A percentile compares a stretch with the other conserved stretches of the same genome.
Conservation (phyloP, 169 alveolate species). For the Plasmodium ovale region DNA sequence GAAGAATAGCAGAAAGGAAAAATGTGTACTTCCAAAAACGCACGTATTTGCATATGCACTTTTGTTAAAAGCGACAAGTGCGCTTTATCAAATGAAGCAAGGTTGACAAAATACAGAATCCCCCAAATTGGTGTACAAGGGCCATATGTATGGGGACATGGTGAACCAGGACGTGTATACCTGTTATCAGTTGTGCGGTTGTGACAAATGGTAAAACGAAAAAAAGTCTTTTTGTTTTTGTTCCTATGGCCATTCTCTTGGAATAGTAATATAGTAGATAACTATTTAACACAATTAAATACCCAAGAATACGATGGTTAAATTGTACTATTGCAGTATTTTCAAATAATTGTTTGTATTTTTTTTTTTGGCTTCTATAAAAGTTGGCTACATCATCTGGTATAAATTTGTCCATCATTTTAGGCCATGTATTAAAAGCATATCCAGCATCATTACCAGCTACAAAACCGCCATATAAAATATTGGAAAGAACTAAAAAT, state of each 20-base stretch:
- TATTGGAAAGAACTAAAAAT: constrained; percentile 42
- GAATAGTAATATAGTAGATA: constrained; percentile 54
- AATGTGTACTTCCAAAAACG: no score
- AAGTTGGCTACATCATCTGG: constrained; percentile 83
- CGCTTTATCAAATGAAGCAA: constrained; percentile 73
- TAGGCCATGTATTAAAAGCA: constrained; percentile 92
- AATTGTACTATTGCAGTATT: constrained; percentile 89
- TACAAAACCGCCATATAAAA: constrained; percentile 83
- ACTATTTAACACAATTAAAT: constrained; percentile 76
- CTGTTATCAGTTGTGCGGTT: constrained; percentile 80
- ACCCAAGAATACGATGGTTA: constrained; percentile 89
- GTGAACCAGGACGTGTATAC: constrained; percentile 79
- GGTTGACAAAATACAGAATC: constrained; percentile 81
- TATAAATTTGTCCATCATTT: constrained; percentile 85
- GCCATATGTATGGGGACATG: constrained; percentile 85
- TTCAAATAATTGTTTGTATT: constrained; percentile 81
- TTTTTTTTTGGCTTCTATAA: constrained; percentile 19
- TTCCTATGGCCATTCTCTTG: constrained; percentile 35
- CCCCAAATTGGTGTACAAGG: constrained; percentile 84
- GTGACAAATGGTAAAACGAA: constrained; percentile 80
- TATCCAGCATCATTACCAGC: constrained; percentile 92
- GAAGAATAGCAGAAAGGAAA: no score
- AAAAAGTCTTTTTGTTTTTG: constrained; percentile 78
- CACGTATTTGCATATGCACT: not conserved
- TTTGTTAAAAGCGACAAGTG: not conserved